A percentile compares a stretch with the other conserved stretches of the same genome.
Evolutionary conservation across 176 grass and related monocot species (phyloP).

Genomic region (sorghum (Sorghum bicolor)): Sorghum_bicolor_NCBIv3 NC_012878.2:41238501-41239000

Average conservation of each 20-base stretch:
- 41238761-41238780: not conserved
- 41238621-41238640: conserved; percentile 57
- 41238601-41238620: conserved; percentile 56
- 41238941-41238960: conserved; percentile 22
- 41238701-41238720: conserved; percentile 77
- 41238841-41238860: conserved; percentile 10
- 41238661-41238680: conserved; percentile 68
- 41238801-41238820: conserved; percentile 9
- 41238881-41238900: not conserved
- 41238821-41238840: conserved; percentile 19
- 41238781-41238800: not conserved
- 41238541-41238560: conserved; percentile 60
- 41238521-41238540: conserved; percentile 72
- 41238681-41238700: conserved; percentile 82
- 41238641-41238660: conserved; percentile 73
- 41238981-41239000: not conserved
- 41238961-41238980: not conserved
- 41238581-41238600: conserved; percentile 53
- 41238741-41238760: not conserved
- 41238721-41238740: conserved; percentile 33
- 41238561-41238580: conserved; percentile 25
- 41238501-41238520: conserved; percentile 76
- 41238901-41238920: not conserved
- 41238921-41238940: conserved; percentile 23
- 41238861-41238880: not conserved